A percentile compares a stretch with the other conserved stretches of the same genome.
phyloP scores from a whole-genome alignment of 768 basidiomycete species.

The Kwoniella botswanensis region DNA sequence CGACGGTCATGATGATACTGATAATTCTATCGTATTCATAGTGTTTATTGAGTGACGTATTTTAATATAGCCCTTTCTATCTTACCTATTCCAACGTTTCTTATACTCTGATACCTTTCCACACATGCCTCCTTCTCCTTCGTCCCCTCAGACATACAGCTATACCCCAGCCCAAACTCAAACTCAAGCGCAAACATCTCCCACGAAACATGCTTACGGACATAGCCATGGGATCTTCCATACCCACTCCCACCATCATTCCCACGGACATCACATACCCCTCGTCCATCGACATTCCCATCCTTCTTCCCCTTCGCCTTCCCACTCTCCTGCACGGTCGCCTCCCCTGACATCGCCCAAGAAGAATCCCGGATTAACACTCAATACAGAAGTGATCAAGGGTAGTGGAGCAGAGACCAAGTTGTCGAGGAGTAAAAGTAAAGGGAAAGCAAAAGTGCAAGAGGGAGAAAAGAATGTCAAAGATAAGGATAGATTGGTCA shows the following conservation, averaged over 20 bases:
- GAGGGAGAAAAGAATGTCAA: constrained; percentile 12
- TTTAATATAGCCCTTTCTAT: not conserved
- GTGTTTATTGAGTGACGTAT: not conserved
- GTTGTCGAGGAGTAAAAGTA: constrained; percentile 21
- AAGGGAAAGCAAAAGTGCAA: constrained; percentile 20
- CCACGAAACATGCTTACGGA: constrained; percentile 11
- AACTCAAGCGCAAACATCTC: not conserved
- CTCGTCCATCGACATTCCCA: not conserved
- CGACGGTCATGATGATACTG: not conserved
- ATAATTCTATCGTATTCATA: not conserved
- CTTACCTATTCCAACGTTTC: not conserved
- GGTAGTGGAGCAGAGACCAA: not conserved
- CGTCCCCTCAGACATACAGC: not conserved
- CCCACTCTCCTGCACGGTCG: constrained; percentile 1
- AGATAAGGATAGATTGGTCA: constrained; percentile 10
- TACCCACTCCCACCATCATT: constrained; percentile 7
- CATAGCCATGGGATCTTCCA: constrained; percentile 18
- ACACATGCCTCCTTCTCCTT: not conserved
- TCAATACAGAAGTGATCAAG: not conserved
- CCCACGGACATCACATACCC: constrained; percentile 11
- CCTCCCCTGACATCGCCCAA: constrained; percentile 17
- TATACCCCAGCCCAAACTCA: not conserved
- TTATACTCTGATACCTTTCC: not conserved
- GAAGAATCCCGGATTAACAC: not conserved
- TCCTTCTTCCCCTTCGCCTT: constrained; percentile 7